Evolutionary conservation across 2,329 filamentous ascomycete species (phyloP).

Genomic region (Microcyclospora tardicrescens): DNA sequence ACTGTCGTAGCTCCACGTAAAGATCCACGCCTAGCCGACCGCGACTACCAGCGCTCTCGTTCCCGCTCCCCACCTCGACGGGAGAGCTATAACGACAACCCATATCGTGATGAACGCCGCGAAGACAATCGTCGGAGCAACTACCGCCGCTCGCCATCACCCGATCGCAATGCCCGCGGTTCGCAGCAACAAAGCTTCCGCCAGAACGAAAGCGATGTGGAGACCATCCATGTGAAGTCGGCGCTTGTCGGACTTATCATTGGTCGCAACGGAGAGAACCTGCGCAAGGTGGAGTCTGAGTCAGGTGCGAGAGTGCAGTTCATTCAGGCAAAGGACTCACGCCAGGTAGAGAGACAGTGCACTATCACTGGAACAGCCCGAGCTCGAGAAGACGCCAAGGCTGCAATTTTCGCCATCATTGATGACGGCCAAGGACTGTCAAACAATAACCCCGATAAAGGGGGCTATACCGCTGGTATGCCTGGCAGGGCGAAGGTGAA

Average conservation of each 20-base stretch:
- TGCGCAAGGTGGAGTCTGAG: conserved; percentile 71
- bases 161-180: conserved; percentile 28
- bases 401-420: conserved; percentile 76
- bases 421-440: conserved; percentile 49
- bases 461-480: conserved; percentile 23
- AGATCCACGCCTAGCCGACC: conserved; percentile 38
- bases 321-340: conserved; percentile 58
- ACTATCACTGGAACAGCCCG: conserved; percentile 66
- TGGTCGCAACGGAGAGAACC: conserved; percentile 77
- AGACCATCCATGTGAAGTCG: conserved; percentile 77
- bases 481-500: conserved; percentile 24
- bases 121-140: conserved; percentile 46
- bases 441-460: conserved; percentile 21
- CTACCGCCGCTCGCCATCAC: conserved; percentile 61
- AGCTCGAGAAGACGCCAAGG: conserved; percentile 63
- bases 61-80: conserved; percentile 54
- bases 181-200: conserved; percentile 8
- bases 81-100: conserved; percentile 54
- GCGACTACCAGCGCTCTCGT: conserved; percentile 48
- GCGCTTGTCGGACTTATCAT: conserved; percentile 83
- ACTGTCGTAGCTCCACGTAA: conserved; percentile 20
- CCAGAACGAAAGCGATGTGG: conserved; percentile 53
- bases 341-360: conserved; percentile 65
- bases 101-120: conserved; percentile 75
- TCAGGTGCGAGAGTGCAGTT: conserved; percentile 80